Evolutionary conservation across 2,329 filamentous ascomycete genomes (phyloP), one percentile per base, ranked within the genome.

Genomic region (Colletotrichum sp.): DNA sequence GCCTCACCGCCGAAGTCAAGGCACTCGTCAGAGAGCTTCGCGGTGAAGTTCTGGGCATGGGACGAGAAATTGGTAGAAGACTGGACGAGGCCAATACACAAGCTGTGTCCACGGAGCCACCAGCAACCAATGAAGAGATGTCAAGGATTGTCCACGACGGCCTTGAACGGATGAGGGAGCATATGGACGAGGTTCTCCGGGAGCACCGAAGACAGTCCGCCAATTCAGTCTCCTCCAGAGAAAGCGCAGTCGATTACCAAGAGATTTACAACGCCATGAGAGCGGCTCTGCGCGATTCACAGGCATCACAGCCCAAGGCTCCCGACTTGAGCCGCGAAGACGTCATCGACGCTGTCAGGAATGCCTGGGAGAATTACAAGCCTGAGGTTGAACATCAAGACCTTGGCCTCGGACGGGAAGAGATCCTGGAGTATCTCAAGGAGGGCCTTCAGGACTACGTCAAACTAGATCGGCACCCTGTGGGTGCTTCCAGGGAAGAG

Each of bases 341-440:
- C 75, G 95, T 99, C 44, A 90, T 99, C 3, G 91, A 94, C 32
- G 96, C 96, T 5, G 94, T 99, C 16, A 93, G 93, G 79, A 96
- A 98, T 79, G 96, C 96, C 1, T 98, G 96, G 92, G 96, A 98
- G 82, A 95, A 93, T 70, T 98, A 98, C 86, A 98, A 98, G 85
- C 96, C 96, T 1, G 95, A 98, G 80, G 95, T 98, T 67, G 94
- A 98, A 80, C 90, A 98, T 6, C 94, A 98, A 80, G 95, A 98
- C 80, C 94, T 98, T 77, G 96, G 96, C 3, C 88, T 99, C 1
- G 96, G 98, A 83, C 91, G 95, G 7, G 95, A 98, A 15, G 96
- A 99, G 81, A 94, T 99, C 64, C 88, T 99, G 16, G 92, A 94
- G 52, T 98, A 96, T 79, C 89, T 99, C 30, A 93, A 95, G 79